These are phyloP conservation scores for Xylariaceae sp. DNA, from an alignment of 2,329 filamentous ascomycete genomes.

Conservation along the genomic window DNA sequence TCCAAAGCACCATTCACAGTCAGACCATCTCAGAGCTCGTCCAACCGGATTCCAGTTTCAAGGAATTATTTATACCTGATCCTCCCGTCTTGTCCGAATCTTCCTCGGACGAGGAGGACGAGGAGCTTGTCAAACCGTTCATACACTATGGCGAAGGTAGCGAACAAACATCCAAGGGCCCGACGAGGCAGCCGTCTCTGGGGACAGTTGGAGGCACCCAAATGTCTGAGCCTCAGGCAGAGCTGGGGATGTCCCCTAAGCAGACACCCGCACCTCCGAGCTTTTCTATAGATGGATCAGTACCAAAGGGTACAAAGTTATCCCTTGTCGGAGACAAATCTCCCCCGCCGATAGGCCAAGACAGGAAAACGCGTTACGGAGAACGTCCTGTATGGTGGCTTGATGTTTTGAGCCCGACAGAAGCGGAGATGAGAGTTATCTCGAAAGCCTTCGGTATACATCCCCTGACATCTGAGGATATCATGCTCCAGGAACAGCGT, in stretches of 20 bases:
- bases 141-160: constrained; percentile 33
- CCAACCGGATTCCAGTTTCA: constrained; percentile 78
- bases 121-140: constrained; percentile 31
- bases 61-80: constrained; percentile 86
- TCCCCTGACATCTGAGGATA: constrained; percentile 91
- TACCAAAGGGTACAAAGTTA: constrained; percentile 21
- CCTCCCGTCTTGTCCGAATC: constrained; percentile 71
- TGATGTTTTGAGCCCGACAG: constrained; percentile 84
- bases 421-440: constrained; percentile 91
- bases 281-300: constrained; percentile 20
- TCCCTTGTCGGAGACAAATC: constrained; percentile 15
- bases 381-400: constrained; percentile 95
- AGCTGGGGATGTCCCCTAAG: constrained; percentile 13
- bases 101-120: constrained; percentile 58
- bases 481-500: constrained; percentile 93
- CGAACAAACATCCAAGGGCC: constrained; percentile 36
- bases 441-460: constrained; percentile 94
- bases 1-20: constrained; percentile 92
- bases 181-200: constrained; percentile 46
- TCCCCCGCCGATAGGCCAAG: constrained; percentile 15
- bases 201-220: constrained; percentile 29
- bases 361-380: constrained; percentile 52
- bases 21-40: constrained; percentile 91
- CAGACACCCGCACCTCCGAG: constrained; percentile 15
- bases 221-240: constrained; percentile 15